phyloP scores from a whole-genome alignment of 768 basidiomycete species.

The Hemileccinum rubropunctum region DNA sequence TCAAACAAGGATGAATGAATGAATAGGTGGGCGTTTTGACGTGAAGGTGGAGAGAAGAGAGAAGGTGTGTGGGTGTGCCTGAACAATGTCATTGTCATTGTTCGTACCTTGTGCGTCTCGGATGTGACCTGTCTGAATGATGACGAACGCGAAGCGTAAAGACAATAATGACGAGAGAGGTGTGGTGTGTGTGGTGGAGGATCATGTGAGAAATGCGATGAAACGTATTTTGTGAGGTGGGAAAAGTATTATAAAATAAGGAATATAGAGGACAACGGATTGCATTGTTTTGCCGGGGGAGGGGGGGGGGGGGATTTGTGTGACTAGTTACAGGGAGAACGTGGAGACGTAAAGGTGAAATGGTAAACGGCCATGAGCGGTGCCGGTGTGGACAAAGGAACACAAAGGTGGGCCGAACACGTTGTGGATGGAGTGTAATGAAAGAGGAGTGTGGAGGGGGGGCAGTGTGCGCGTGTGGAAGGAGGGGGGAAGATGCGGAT shows the following conservation, averaged over 20 bases:
- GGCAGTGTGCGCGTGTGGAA: slow-evolving; percentile 5
- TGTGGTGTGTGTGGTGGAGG: neutral
- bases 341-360: slow-evolving; percentile 23
- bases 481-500: neutral
- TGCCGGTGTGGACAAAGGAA: slow-evolving; percentile 17
- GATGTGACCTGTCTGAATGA: neutral
- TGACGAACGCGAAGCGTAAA: neutral
- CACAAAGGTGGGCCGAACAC: slow-evolving; percentile 12
- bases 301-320: slow-evolving; percentile 4
- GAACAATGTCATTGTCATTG: neutral
- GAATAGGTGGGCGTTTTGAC: too few species aligned
- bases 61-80: neutral
- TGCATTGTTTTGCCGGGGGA: neutral
- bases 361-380: slow-evolving; percentile 6
- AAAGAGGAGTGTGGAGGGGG: slow-evolving; percentile 2
- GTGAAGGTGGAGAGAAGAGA: too few species aligned
- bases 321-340: slow-evolving; percentile 16
- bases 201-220: neutral
- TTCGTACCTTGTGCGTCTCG: too few species aligned
- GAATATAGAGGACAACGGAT: neutral
- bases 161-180: slow-evolving; percentile 2
- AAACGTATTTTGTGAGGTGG: neutral
- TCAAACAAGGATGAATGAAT: too few species aligned
- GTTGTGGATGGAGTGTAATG: slow-evolving; percentile 16
- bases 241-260: neutral